These are phyloP conservation scores for Myxozyma mucilagina DNA, from an alignment of 805 yeast genomes.

Conservation along the genomic window DNA sequence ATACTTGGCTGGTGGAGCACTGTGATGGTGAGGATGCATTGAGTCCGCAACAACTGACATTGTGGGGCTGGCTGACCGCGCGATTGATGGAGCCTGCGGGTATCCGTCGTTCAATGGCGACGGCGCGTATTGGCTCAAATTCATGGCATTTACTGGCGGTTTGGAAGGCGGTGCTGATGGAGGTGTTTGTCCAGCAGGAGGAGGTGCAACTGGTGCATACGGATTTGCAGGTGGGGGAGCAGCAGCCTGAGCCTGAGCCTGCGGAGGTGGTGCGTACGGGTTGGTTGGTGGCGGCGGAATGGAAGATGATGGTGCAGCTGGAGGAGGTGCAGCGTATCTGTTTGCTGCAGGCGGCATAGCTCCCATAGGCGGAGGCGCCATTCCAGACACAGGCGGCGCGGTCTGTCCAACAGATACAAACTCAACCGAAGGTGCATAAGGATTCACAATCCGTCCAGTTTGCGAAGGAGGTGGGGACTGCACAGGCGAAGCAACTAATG, in stretches of 20 bases:
- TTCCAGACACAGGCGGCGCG: constrained; percentile 3
- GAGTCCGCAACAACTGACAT: constrained; percentile 37
- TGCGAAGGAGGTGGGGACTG: constrained; percentile 26
- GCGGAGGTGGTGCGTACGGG: constrained; percentile 45
- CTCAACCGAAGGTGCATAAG: constrained; percentile 25
- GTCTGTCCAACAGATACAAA: constrained; percentile 24
- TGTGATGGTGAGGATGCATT: constrained; percentile 17
- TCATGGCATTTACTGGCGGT: constrained; percentile 21
- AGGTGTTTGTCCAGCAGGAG: constrained; percentile 9
- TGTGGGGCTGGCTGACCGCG: constrained; percentile 33
- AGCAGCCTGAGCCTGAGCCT: constrained; percentile 3
- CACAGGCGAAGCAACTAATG: constrained; percentile 17
- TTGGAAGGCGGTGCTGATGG: constrained; percentile 20
- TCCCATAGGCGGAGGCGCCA: constrained; percentile 15
- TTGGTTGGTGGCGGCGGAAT: constrained; percentile 40
- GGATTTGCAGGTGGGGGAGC: constrained; percentile 17
- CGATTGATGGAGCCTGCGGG: constrained; percentile 33
- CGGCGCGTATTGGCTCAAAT: constrained; percentile 38
- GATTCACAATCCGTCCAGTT: constrained; percentile 5
- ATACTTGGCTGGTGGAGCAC: constrained; percentile 37
- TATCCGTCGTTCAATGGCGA: constrained; percentile 42
- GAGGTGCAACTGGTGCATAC: constrained; percentile 25
- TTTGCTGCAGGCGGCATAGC: constrained; percentile 15
- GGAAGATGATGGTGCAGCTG: constrained; percentile 36
- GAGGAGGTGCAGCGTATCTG: constrained; percentile 15